Evolutionary conservation across 1,284 basidiomycete genomes (phyloP).

Genomic region (Ceratobasidium sp.): DNA sequence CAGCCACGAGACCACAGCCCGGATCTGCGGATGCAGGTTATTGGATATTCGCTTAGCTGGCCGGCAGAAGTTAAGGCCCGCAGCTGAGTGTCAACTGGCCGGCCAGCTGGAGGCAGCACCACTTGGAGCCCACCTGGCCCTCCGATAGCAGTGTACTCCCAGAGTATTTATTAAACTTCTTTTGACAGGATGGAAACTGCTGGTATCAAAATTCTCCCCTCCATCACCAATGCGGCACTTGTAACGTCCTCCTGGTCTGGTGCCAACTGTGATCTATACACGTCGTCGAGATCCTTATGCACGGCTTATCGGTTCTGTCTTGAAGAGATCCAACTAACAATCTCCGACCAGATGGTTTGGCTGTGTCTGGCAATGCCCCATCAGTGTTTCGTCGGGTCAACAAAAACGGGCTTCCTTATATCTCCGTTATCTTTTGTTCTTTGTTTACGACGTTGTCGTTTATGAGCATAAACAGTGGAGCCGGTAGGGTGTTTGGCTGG

Average conservation of each 20-base stretch:
- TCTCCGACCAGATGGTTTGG: slow-evolving; percentile 69
- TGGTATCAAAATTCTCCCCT: slow-evolving; percentile 80
- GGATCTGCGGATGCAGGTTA: too few species aligned
- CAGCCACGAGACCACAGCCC: too few species aligned
- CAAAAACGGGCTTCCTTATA: slow-evolving; percentile 80
- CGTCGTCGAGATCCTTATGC: slow-evolving; percentile 81
- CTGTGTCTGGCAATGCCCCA: slow-evolving; percentile 82
- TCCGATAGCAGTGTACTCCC: too few species aligned
- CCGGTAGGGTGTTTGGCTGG: slow-evolving; percentile 82
- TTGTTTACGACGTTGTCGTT: slow-evolving; percentile 81
- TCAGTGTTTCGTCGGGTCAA: slow-evolving; percentile 77
- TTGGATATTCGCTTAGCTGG: too few species aligned
- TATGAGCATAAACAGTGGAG: slow-evolving; percentile 72
- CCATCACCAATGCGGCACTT: slow-evolving; percentile 87
- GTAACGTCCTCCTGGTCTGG: slow-evolving; percentile 90
- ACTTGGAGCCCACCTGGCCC: too few species aligned
- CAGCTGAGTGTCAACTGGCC: too few species aligned
- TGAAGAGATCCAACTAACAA: too few species aligned
- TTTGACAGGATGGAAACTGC: slow-evolving; percentile 63
- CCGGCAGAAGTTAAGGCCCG: too few species aligned
- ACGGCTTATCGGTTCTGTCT: too few species aligned
- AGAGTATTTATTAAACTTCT: too few species aligned
- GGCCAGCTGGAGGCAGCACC: too few species aligned
- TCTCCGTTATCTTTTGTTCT: slow-evolving; percentile 76
- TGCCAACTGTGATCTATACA: slow-evolving; percentile 86